Base-by-base conservation (phyloP, 371 early-diverging fungal species). In the Mucor plumbeus region DNA sequence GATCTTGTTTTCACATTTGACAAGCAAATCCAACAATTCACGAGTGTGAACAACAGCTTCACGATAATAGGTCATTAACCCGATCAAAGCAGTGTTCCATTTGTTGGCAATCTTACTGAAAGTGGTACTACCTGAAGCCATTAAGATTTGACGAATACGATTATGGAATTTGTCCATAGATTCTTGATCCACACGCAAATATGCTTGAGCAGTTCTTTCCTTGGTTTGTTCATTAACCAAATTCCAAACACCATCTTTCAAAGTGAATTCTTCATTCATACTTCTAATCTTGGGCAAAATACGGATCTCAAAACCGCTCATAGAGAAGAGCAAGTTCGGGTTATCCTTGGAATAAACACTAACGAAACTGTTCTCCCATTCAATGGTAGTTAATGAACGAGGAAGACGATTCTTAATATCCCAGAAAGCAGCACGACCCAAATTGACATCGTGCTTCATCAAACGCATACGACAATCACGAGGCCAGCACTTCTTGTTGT, bases 71-170 rank as follows among this genome's bases (percentile, higher is more conserved):
- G 95, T 94, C 95, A 99, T 96, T 77, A 99, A 78, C 9, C 97
- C 97, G 70, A 98, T 96, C 66, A 99, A 80, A n/a, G 92, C 81
- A 19, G 91, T 93, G 79, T 96, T 96, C 91, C 93, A 98, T 83
- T 98, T 99, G 89, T 99, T 98, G 66, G 95, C 94, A 70, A 98
- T 94, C 89, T 99, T 98, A 73, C 95, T 93, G 80, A 99, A 99
- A 1, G 99, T 99, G 13, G 98, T 97, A 61, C 92, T 91, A 55
- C 97, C 98, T 7, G 95, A 94, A 5, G 97, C 91, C 98, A 97
- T 99, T 69, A 99, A 82, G 67, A 99, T 97, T 82, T 98, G 98
- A 56, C 97, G 90, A 39, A 99, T 90, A 65, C 98, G 92, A 80
- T 97, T 97, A 73, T 95, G 92, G 91, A 99, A 99, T 38, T 87